Base-by-base conservation (phyloP, 306 rosid genomes). In the Cicer cuneatum region DNA sequence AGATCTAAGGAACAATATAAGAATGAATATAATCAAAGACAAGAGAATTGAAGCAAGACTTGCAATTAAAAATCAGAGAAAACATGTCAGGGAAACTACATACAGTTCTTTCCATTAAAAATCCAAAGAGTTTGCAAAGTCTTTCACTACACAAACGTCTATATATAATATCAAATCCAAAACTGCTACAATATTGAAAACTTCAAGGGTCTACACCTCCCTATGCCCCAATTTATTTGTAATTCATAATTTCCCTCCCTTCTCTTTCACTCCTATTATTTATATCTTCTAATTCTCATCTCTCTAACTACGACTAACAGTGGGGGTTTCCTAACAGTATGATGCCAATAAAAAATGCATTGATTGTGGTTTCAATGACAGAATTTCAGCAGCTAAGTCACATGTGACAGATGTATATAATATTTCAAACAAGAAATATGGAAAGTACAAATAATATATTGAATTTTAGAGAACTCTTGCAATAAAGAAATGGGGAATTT, bases 51-150 rank as follows among this genome's bases (percentile, higher is more conserved):
- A 15, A 19, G 67, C 79, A 18, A 70, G 37, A 24, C 1, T 10
- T 12, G 57, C 65, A 57, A 10, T 13, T 16, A 60, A 48, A 65
- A 63, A 46, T 62, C 43, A 72, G 73, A 61, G 64, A 33, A 69
- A 19, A 18, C 45, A 47, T n/a, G 8, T 29, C 57, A n/a, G 56
- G 70, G 65, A 41, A 74, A 80, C 6, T 62, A 66, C 98, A 14
- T 87, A 93, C 96, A 96, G 79, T 90, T 93, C 87, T 93, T 93
- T 74, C 97, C 96, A 90, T 93, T 93, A 61, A 93, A 93, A 96
- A 89, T 90, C 98, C 84, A 93, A 84, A 84, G 86, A 90, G 74
- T 93, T 93, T 69, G 96, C 98, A 29, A 93, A 93, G 85, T 93
- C 96, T 82, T 89, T 89, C 14, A 93, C 93, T 12, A 93, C 98